These are phyloP conservation scores for Cladophialophora carrionii DNA, from an alignment of 2,329 filamentous ascomycete genomes.

Conservation along the genomic window DNA sequence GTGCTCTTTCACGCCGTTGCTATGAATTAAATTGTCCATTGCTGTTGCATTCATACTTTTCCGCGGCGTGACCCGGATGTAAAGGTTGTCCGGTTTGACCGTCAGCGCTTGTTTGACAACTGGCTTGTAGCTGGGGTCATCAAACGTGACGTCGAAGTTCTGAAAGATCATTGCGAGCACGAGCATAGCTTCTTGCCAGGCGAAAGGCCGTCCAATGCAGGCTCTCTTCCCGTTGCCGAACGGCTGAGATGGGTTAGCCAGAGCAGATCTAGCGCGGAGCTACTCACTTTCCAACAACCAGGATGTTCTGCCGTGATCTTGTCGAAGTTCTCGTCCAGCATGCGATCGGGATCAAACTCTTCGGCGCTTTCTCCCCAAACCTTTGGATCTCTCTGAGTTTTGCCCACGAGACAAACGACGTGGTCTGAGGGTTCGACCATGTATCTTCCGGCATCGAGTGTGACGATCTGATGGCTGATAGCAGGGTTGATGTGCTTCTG, in stretches of 20 bases:
- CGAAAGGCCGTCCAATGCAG: constrained; percentile 73
- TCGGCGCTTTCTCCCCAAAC: constrained; percentile 68
- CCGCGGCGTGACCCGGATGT: constrained; percentile 62
- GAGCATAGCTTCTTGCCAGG: constrained; percentile 71
- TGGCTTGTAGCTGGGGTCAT: constrained; percentile 57
- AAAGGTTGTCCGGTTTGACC: constrained; percentile 58
- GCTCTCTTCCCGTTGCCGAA: constrained; percentile 72
- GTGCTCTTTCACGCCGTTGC: constrained; percentile 2
- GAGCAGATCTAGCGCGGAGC: neutral
- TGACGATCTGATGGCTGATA: constrained; percentile 45
- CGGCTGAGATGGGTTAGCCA: constrained; percentile 54
- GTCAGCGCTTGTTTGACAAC: constrained; percentile 46
- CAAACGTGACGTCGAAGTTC: constrained; percentile 68
- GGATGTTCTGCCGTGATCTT: constrained; percentile 55
- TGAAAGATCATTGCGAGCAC: constrained; percentile 67
- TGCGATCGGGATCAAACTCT: constrained; percentile 70
- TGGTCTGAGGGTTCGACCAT: constrained; percentile 59
- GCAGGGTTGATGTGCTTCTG: constrained; percentile 12
- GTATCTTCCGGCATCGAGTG: constrained; percentile 63
- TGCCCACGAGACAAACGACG: constrained; percentile 55
- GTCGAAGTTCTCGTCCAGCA: constrained; percentile 67
- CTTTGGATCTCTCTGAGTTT: constrained; percentile 63
- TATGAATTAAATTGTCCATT: constrained; percentile 45
- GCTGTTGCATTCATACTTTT: constrained; percentile 50
- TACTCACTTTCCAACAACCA: constrained; percentile 23